phyloP scores from a whole-genome alignment of 352 stramenopile species.

The Globisporangium irregulare region DNA sequence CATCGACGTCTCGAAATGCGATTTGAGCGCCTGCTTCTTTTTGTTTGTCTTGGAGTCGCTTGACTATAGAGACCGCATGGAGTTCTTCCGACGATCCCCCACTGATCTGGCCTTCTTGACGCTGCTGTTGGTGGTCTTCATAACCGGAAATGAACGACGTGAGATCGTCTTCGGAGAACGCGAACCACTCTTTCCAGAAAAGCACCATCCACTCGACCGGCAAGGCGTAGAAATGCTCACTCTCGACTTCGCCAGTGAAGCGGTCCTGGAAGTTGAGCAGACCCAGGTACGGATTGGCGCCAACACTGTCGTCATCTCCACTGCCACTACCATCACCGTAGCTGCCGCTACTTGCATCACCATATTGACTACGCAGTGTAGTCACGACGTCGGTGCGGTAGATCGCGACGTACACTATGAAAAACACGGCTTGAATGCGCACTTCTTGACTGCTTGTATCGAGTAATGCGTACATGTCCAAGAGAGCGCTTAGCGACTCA shows the following conservation, averaged over 20 bases:
- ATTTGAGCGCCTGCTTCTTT: background rate
- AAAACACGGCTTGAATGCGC: constrained; percentile 20
- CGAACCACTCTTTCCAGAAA: constrained; percentile 53
- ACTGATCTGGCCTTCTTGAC: constrained; percentile 8
- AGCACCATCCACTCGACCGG: constrained; percentile 55
- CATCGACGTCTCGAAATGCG: constrained; percentile 10
- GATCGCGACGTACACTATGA: constrained; percentile 41
- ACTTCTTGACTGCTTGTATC: background rate
- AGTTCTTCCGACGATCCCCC: background rate
- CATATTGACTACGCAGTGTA: background rate
- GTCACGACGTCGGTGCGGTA: constrained; percentile 21
- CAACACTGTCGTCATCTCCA: background rate
- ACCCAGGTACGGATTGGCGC: background rate
- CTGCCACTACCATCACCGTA: background rate
- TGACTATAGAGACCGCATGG: background rate
- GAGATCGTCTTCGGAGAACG: constrained; percentile 39
- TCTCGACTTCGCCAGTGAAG: constrained; percentile 30
- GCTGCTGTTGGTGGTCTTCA: constrained; percentile 18
- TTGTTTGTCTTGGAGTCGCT: background rate
- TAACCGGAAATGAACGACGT: constrained; percentile 31
- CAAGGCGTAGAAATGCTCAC: constrained; percentile 41
- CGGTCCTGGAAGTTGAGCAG: constrained; percentile 34
- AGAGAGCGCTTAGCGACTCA: constrained; percentile 23
- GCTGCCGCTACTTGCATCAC: background rate
- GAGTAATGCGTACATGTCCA: constrained; percentile 22